Conservation (phyloP, 2,329 filamentous ascomycete genomes). For the Simplicillium sp. region DNA sequence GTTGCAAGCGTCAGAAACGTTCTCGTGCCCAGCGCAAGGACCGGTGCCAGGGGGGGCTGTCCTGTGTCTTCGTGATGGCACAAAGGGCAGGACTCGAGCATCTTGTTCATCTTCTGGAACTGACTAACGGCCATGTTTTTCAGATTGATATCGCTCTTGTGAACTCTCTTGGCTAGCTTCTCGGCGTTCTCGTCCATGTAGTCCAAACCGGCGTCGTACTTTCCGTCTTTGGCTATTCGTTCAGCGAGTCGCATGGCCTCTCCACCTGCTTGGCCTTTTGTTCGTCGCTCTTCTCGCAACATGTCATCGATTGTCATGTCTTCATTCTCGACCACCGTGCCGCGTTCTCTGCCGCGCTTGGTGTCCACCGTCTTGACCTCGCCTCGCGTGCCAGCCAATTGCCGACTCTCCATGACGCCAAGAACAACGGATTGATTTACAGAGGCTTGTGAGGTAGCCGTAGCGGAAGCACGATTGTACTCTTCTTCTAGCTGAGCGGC, state of each 20-base stretch:
- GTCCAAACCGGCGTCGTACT: constrained; percentile 86
- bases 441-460: constrained; percentile 45
- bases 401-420: constrained; percentile 79
- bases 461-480: constrained; percentile 67
- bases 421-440: constrained; percentile 62
- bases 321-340: constrained; percentile 79
- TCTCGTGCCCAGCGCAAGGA: constrained; percentile 77
- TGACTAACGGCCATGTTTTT: constrained; percentile 81
- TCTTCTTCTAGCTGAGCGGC: constrained; percentile 69
- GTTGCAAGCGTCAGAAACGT: constrained; percentile 84
- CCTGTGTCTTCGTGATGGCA: constrained; percentile 82
- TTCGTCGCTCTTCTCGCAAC: constrained; percentile 88
- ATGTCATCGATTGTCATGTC: constrained; percentile 97
- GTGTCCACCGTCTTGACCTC: constrained; percentile 74
- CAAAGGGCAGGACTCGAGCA: constrained; percentile 79
- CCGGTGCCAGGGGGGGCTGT: constrained; percentile 67
- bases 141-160: constrained; percentile 80
- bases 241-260: constrained; percentile 80
- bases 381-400: constrained; percentile 62
- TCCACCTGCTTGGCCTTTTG: constrained; percentile 64
- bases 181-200: constrained; percentile 96
- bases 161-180: constrained; percentile 77
- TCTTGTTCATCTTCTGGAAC: constrained; percentile 80
- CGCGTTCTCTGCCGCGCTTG: constrained; percentile 75
- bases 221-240: constrained; percentile 84